phyloP scores from a whole-genome alignment of 2,329 filamentous ascomycete species.

The Lasiodiplodia hormozganensis region DNA sequence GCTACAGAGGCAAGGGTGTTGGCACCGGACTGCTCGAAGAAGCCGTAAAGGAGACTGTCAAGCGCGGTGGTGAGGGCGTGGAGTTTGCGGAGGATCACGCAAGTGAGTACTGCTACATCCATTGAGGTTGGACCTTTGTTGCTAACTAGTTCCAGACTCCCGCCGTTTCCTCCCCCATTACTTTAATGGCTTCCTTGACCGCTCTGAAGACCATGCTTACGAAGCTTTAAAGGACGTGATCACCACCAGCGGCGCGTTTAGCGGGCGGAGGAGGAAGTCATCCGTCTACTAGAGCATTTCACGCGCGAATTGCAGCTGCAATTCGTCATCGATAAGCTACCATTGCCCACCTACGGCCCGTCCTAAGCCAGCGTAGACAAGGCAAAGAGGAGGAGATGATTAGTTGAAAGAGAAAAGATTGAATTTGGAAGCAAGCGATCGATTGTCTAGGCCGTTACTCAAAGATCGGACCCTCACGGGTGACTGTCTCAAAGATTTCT shows the following conservation, averaged over 20 bases:
- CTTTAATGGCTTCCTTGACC: conserved; percentile 26
- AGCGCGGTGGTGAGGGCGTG: conserved; percentile 72
- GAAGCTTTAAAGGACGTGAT: conserved; percentile 21
- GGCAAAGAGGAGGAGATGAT: not conserved
- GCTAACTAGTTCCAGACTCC: conserved; percentile 18
- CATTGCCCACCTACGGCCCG: not conserved
- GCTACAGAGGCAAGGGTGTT: conserved; percentile 74
- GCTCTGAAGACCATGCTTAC: conserved; percentile 15
- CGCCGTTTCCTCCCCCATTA: conserved; percentile 11
- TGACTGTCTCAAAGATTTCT: not conserved
- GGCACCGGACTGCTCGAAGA: conserved; percentile 76
- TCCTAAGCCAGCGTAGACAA: not conserved
- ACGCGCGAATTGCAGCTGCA: not conserved
- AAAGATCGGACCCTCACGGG: conserved; percentile 12
- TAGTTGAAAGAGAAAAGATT: not conserved
- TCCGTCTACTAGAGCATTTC: conserved; percentile 18
- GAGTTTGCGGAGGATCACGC: conserved; percentile 81
- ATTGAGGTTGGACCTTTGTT: not conserved
- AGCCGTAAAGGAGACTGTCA: conserved; percentile 71
- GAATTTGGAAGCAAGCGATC: not conserved
- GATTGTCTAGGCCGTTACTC: not conserved
- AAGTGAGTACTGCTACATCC: conserved; percentile 59
- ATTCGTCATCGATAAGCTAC: not conserved
- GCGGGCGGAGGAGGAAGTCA: conserved; percentile 20
- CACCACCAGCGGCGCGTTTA: conserved; percentile 19